Evolutionary conservation across 371 early-diverging fungal genomes (phyloP).

Genomic region (Dinochytrium kinnereticum): DNA sequence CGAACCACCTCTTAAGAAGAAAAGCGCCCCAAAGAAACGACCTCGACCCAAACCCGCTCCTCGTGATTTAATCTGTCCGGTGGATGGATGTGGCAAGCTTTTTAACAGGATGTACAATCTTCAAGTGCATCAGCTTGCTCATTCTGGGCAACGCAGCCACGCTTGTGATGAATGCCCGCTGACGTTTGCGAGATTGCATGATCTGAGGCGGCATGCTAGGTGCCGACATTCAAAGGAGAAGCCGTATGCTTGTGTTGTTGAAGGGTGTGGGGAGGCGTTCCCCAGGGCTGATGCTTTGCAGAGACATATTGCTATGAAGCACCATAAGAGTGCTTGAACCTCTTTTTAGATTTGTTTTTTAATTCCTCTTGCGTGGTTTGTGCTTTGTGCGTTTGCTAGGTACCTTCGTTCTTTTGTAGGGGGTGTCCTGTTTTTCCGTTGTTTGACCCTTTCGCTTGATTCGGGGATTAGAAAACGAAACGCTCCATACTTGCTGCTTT

Average conservation of each 20-base stretch:
- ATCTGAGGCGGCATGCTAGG: conserved; percentile 42
- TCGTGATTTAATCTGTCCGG: too few relatives aligned
- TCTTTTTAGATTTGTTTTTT: neutral
- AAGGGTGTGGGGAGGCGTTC: conserved; percentile 26
- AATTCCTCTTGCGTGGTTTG: neutral
- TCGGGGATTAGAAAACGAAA: too few relatives aligned
- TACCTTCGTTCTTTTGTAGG: too few relatives aligned
- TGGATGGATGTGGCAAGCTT: too few relatives aligned
- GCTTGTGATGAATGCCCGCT: conserved; percentile 34
- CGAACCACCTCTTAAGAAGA: too few relatives aligned
- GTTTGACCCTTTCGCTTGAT: too few relatives aligned
- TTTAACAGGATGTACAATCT: too few relatives aligned
- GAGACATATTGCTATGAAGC: conserved; percentile 2
- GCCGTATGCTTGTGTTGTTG: conserved; percentile 28
- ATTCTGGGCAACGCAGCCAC: conserved; percentile 33
- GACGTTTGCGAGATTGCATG: conserved; percentile 40
- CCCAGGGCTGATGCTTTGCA: conserved; percentile 26
- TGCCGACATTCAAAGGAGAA: conserved; percentile 29
- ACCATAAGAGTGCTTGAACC: neutral
- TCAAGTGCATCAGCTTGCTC: conserved; percentile 36
- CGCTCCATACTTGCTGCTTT: too few relatives aligned
- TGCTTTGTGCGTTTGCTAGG: too few relatives aligned
- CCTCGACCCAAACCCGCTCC: too few relatives aligned
- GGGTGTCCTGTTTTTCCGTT: too few relatives aligned
- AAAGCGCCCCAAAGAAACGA: too few relatives aligned